phyloP scores from a whole-genome alignment of 75 land plant species.

The Sequoia sempervirens region DNA sequence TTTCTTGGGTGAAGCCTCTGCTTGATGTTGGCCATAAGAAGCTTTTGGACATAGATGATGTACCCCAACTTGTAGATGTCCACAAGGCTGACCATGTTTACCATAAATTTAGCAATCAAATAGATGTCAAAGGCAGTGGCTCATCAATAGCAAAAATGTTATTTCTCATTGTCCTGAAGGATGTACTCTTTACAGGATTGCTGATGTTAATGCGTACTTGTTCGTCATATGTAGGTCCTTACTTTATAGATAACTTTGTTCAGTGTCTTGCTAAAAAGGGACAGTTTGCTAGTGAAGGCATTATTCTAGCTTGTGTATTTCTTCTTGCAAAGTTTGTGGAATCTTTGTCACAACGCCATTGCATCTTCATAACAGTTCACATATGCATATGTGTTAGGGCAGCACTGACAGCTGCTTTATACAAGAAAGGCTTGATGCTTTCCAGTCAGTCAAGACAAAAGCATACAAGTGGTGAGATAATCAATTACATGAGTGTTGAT shows the following conservation, averaged over 20 bases:
- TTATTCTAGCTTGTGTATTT: conserved; percentile 11
- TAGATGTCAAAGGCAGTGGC: conserved; percentile 20
- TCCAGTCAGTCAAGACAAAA: conserved; percentile 23
- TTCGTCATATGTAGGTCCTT: conserved; percentile 35
- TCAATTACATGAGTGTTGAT: no score
- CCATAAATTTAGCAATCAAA: conserved; percentile 8
- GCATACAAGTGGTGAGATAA: neutral
- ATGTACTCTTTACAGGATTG: conserved; percentile 7
- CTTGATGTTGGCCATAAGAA: no score
- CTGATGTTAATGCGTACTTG: no score
- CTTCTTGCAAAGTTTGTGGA: conserved; percentile 21
- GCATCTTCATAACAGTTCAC: conserved; percentile 13
- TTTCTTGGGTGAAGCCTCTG: no score
- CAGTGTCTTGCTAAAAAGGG: no score
- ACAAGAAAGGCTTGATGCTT: conserved; percentile 22
- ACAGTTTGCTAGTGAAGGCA: no score
- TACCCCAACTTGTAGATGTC: conserved; percentile 18
- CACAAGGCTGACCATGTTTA: conserved; percentile 40
- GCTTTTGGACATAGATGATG: no score
- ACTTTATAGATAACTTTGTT: no score
- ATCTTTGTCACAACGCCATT: conserved; percentile 21
- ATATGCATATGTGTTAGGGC: conserved; percentile 18
- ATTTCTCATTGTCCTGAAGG: conserved; percentile 19
- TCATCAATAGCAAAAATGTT: conserved; percentile 31
- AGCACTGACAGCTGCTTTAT: conserved; percentile 1